Conservation (phyloP, 306 rosid genomes). For the Parietaria judaica region DNA sequence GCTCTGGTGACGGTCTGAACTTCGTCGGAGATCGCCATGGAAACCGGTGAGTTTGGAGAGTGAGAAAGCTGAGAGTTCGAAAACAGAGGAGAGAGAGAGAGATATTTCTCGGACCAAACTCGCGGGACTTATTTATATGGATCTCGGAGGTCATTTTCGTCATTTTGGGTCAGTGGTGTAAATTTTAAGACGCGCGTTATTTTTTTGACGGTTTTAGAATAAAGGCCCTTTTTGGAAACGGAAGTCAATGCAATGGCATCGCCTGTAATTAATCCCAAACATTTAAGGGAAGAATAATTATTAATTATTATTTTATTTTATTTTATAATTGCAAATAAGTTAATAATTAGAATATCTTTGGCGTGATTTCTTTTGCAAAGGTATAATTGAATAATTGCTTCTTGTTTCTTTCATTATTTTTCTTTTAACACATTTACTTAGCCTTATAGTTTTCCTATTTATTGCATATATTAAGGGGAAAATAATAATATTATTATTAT, state of each 20-base stretch:
- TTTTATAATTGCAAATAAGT: too few species aligned
- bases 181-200: background rate
- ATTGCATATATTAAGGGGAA: too few species aligned
- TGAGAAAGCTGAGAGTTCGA: background rate
- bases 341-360: too few species aligned
- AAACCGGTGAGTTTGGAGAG: conserved; percentile 4
- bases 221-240: background rate
- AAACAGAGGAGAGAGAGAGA: background rate
- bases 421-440: too few species aligned
- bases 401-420: too few species aligned
- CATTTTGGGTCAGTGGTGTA: conserved; percentile 8
- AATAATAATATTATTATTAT: too few species aligned
- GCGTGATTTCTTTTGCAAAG: too few species aligned
- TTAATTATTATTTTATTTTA: too few species aligned
- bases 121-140: conserved; percentile 14
- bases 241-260: background rate
- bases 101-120: background rate
- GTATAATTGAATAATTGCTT: too few species aligned
- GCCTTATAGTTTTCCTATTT: too few species aligned
- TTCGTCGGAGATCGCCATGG: conserved; percentile 51
- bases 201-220: background rate
- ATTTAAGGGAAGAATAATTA: too few species aligned
- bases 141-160: conserved; percentile 25
- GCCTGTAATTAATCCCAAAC: too few species aligned
- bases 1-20: conserved; percentile 57